These are phyloP conservation scores for Myriangium duriaei DNA, from an alignment of 2,329 filamentous ascomycete species.

Conservation along the genomic window DNA sequence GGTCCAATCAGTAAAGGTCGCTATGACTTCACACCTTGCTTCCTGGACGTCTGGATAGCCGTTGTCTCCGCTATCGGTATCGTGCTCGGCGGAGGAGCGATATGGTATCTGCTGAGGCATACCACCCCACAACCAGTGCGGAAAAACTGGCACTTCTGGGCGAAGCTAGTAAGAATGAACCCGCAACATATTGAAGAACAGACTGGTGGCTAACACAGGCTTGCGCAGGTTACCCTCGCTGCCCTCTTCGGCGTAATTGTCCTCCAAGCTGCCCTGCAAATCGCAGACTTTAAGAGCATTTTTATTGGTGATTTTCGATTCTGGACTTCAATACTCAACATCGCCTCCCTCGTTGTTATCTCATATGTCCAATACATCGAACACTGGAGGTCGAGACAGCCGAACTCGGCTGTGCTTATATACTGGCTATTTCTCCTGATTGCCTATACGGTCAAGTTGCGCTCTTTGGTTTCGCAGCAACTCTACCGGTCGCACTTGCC, in stretches of 20 bases:
- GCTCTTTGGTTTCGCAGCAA: slow-evolving; percentile 70
- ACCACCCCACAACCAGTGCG: slow-evolving; percentile 53
- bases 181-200: neutral
- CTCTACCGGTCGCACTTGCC: slow-evolving; percentile 52
- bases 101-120: slow-evolving; percentile 67
- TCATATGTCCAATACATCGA: slow-evolving; percentile 77
- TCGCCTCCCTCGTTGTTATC: slow-evolving; percentile 61
- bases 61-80: slow-evolving; percentile 68
- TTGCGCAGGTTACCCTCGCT: slow-evolving; percentile 46
- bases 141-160: slow-evolving; percentile 87
- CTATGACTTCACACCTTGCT: slow-evolving; percentile 95
- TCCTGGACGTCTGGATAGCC: slow-evolving; percentile 82
- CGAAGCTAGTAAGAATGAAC: slow-evolving; percentile 75
- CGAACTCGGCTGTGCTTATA: slow-evolving; percentile 79
- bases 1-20: slow-evolving; percentile 76
- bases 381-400: slow-evolving; percentile 67
- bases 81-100: slow-evolving; percentile 59
- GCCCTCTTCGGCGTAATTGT: slow-evolving; percentile 55
- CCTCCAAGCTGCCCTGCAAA: slow-evolving; percentile 65
- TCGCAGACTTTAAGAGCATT: slow-evolving; percentile 52
- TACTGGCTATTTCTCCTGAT: slow-evolving; percentile 86
- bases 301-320: slow-evolving; percentile 78
- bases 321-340: slow-evolving; percentile 62
- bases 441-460: slow-evolving; percentile 67
- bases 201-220: neutral